Conservation (phyloP, 179 eudicot species). For the Nepenthes alata region DNA sequence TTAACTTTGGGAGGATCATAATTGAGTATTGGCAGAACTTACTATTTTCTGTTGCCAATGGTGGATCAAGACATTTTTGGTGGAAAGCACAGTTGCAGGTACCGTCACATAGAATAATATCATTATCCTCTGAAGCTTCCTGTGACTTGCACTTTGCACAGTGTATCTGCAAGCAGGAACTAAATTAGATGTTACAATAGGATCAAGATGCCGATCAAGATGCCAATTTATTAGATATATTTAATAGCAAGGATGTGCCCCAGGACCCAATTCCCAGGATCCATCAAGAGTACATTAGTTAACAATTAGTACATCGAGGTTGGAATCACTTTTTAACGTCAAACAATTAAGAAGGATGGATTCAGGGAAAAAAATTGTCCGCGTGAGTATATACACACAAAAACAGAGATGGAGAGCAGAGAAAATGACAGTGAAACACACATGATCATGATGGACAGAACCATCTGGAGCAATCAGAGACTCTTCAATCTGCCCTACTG, state of each 20-base stretch:
- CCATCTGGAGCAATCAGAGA: constrained; percentile 77
- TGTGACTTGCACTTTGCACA: constrained; percentile 78
- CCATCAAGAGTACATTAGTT: too few species aligned
- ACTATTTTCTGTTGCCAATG: constrained; percentile 82
- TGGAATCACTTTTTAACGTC: too few species aligned
- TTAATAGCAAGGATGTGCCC: too few species aligned
- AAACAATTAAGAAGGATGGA: too few species aligned
- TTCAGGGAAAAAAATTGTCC: background rate
- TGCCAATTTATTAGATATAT: too few species aligned
- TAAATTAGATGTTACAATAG: background rate
- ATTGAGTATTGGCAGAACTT: constrained; percentile 16
- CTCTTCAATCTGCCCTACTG: constrained; percentile 68
- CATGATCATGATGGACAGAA: constrained; percentile 92
- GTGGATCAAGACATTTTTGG: constrained; percentile 92
- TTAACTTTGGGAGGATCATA: constrained; percentile 3
- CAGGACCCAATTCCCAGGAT: too few species aligned
- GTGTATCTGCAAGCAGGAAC: constrained; percentile 40
- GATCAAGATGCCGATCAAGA: too few species aligned
- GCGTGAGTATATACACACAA: background rate
- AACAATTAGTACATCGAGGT: too few species aligned
- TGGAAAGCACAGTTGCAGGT: constrained; percentile 93
- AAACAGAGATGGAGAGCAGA: constrained; percentile 4
- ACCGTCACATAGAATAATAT: constrained; percentile 94
- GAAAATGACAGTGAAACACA: constrained; percentile 18
- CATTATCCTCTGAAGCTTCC: constrained; percentile 84